These are phyloP conservation scores for Trapa incisa DNA, from an alignment of 345 rosid species.

Conservation along the genomic window DNA sequence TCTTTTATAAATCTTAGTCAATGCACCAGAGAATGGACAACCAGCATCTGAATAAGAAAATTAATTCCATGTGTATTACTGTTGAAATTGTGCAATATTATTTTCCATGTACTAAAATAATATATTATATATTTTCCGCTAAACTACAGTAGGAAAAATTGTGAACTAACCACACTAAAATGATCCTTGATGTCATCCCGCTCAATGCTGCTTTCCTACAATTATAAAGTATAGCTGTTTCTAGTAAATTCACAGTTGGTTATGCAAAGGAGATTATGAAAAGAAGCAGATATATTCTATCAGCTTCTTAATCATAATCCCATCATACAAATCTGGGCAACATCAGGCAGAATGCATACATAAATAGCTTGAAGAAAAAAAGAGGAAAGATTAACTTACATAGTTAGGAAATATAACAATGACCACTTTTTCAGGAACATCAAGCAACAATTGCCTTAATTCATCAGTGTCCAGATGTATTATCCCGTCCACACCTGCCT, in stretches of 20 bases:
- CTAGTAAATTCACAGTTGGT: slow-evolving; percentile 1
- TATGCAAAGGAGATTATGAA: background rate
- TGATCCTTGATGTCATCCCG: slow-evolving; percentile 85
- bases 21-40: background rate
- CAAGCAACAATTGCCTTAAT: slow-evolving; percentile 66
- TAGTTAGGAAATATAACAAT: slow-evolving; percentile 92
- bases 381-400: slow-evolving; percentile 38
- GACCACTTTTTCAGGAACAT: slow-evolving; percentile 75
- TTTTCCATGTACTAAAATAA: background rate
- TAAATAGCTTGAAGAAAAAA: background rate
- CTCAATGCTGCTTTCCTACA: slow-evolving; percentile 85
- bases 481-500: slow-evolving; percentile 82
- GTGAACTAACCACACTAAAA: slow-evolving; percentile 60
- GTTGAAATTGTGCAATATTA: background rate
- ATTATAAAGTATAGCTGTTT: slow-evolving; percentile 1
- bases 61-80: background rate
- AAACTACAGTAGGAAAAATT: background rate
- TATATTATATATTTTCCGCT: background rate
- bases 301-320: background rate
- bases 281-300: background rate
- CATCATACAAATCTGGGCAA: background rate
- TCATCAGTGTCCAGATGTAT: slow-evolving; percentile 95
- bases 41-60: background rate
- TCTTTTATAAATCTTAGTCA: background rate
- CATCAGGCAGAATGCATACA: background rate